Evolutionary conservation across 805 yeast genomes (phyloP), one percentile per base, ranked within the genome.

Genomic region (Candida chilensis): DNA sequence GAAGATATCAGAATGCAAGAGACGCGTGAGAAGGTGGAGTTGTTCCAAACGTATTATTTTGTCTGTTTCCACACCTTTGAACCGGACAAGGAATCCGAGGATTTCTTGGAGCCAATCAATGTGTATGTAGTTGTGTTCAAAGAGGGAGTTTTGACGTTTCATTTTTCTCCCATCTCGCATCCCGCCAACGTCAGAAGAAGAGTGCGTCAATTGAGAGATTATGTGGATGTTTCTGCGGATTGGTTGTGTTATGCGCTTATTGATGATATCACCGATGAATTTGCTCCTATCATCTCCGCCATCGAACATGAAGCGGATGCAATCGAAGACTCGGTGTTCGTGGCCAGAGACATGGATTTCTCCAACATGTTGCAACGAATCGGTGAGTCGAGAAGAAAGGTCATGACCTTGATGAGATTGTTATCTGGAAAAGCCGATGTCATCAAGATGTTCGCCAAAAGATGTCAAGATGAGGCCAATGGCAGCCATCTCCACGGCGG

Each of bases 371-470:
- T 90, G 42, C 70, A 74, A 41, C 69, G 80, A 39, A 86, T 90
- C 41, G 96, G 96, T 35, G 88, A 85, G 50, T 75, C 94, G 8
- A 73, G 97, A 54, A 71, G 90, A 39, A 83, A 81, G 48, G 94
- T 88, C 20, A 90, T 90, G 96, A 80, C 94, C 1, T 57, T 90
- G 47, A 78, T 88, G 83, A 71, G 97, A 45, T 61, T 90, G 38
- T 64, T 90, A 30, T 77, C 90, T 24, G 95, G 95, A 39, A 90
- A 90, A 51, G 96, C 96, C 1, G 97, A 90, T 52, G 97, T 90
- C 32, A 84, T 90, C 46, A 82, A 83, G 44, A 88, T 87, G 94
- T 86, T 90, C 62, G 92, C 95, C 22, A 90, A 90, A 52, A 70
- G 97, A 45, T 87, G 96, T 54, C 88, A 81, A 45, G 96, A 87